Conservation (phyloP, 495 filamentous ascomycete genomes). For the Pyrenopolyporus hunteri region DNA sequence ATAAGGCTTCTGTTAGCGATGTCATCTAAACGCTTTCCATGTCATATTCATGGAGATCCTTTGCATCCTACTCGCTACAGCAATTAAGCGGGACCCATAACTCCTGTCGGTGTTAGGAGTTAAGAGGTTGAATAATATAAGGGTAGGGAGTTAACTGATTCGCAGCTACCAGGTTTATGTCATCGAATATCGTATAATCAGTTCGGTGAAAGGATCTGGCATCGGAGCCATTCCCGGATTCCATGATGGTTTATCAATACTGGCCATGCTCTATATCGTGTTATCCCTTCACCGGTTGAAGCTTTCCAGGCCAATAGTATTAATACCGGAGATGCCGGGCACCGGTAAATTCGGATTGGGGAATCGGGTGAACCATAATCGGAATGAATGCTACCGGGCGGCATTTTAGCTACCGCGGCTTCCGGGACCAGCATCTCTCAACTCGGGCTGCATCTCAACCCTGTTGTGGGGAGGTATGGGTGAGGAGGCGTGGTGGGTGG, state of each 20-base stretch:
- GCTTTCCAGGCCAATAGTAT: conserved; percentile 34
- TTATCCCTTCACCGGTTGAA: conserved; percentile 20
- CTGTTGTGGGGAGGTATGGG: conserved; percentile 9
- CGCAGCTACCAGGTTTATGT: too few species aligned
- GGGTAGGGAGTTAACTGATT: too few species aligned
- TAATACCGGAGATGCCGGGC: conserved; percentile 38
- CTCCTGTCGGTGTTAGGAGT: too few species aligned
- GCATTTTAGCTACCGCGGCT: conserved; percentile 28
- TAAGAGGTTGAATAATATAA: too few species aligned
- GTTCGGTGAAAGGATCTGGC: neutral
- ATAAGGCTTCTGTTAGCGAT: too few species aligned
- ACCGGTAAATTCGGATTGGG: conserved; percentile 34
- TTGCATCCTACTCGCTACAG: too few species aligned
- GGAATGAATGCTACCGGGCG: conserved; percentile 35
- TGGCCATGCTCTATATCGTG: conserved; percentile 11
- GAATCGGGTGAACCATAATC: conserved; percentile 22
- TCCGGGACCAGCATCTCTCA: conserved; percentile 10
- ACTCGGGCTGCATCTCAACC: conserved; percentile 16
- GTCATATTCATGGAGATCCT: too few species aligned
- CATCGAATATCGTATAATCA: too few species aligned
- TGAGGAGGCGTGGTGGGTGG: neutral
- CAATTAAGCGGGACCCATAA: too few species aligned
- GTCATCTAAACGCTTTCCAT: too few species aligned
- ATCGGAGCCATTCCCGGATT: neutral
- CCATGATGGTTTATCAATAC: neutral